Conservation (phyloP, 2,329 filamentous ascomycete species). For the Nannizzia gypsea region DNA sequence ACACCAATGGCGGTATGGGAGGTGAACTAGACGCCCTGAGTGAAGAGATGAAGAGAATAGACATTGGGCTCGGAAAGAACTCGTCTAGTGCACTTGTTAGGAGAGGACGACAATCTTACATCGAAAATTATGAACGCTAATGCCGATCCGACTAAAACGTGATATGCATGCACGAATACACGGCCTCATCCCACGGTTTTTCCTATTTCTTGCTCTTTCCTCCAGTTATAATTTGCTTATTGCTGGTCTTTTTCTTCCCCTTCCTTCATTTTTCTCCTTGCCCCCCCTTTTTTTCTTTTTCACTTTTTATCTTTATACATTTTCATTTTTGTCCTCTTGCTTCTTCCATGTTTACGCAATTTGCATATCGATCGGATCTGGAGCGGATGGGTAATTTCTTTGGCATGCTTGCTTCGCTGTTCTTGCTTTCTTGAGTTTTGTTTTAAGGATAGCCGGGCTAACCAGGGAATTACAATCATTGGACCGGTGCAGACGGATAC, state of each 20-base stretch:
- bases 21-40: slow-evolving; percentile 39
- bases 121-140: slow-evolving; percentile 4
- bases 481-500: background rate
- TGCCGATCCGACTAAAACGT: background rate
- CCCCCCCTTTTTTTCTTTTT: background rate
- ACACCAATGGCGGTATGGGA: slow-evolving; percentile 16
- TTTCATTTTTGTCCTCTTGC: background rate
- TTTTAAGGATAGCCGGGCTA: background rate
- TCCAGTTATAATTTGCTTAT: background rate
- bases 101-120: slow-evolving; percentile 6
- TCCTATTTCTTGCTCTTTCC: background rate
- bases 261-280: background rate
- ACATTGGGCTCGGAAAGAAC: slow-evolving; percentile 29
- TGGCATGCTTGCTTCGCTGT: background rate
- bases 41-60: slow-evolving; percentile 44
- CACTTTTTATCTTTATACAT: background rate
- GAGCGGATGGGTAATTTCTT: background rate
- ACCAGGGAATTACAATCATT: background rate
- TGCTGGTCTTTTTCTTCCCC: background rate
- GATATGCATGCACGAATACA: background rate
- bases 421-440: background rate
- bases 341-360: background rate
- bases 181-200: background rate
- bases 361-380: background rate
- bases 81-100: slow-evolving; percentile 1